phyloP scores from a whole-genome alignment of 345 rosid genomes.

The Moricandia moricandioides region DNA sequence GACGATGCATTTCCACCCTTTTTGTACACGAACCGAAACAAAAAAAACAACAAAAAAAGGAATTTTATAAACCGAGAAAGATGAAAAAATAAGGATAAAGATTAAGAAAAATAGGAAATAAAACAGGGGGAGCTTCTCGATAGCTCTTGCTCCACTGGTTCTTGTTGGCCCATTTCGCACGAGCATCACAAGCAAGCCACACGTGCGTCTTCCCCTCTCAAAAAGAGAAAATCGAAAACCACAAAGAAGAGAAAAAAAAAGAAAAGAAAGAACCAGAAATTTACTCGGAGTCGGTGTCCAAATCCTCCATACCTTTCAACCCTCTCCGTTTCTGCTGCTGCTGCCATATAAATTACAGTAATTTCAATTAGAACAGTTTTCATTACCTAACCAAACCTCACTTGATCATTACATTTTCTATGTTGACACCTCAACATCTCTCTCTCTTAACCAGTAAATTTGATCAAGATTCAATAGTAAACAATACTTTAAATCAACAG shows the following conservation, averaged over 20 bases:
- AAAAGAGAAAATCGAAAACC: not conserved
- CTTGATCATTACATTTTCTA: not conserved
- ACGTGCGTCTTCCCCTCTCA: constrained; percentile 15
- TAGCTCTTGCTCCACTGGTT: constrained; percentile 17
- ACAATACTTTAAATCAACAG: not conserved
- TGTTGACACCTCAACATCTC: not conserved
- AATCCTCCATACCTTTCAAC: constrained; percentile 62
- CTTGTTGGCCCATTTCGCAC: constrained; percentile 13
- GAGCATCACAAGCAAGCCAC: constrained; percentile 24
- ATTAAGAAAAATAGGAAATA: not conserved
- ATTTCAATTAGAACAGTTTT: not conserved
- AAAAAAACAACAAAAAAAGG: not conserved
- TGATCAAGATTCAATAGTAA: not conserved
- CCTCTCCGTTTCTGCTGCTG: constrained; percentile 69
- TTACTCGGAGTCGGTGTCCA: constrained; percentile 64
- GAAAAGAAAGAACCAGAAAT: not conserved
- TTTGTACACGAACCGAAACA: constrained; percentile 25
- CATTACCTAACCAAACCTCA: not conserved
- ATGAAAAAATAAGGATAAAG: not conserved
- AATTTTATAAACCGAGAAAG: not conserved
- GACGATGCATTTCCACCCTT: constrained; percentile 1
- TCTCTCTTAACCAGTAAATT: not conserved
- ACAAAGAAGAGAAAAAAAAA: not conserved
- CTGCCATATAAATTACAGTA: constrained; percentile 14
- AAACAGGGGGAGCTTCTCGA: not conserved